A percentile compares a stretch with the other conserved stretches of the same genome.
These are phyloP conservation scores for Astragalus membranaceus DNA, from an alignment of 306 rosid genomes.

Conservation along the genomic window DNA sequence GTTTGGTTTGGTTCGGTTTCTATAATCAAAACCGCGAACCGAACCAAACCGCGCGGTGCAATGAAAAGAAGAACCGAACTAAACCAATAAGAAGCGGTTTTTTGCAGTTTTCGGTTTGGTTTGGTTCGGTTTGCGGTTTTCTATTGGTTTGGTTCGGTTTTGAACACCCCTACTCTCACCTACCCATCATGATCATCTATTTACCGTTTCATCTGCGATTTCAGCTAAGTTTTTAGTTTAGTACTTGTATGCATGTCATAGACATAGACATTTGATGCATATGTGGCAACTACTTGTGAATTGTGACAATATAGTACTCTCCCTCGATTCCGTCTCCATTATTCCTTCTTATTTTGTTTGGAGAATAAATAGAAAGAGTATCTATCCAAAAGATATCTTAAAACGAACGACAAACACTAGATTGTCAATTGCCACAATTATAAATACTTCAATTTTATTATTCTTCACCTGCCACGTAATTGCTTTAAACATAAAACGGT, in stretches of 20 bases:
- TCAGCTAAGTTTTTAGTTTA: background rate
- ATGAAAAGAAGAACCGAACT: no score
- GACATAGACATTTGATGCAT: background rate
- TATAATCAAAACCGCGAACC: no score
- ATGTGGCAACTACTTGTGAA: background rate
- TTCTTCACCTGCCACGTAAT: conserved; percentile 1
- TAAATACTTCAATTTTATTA: background rate
- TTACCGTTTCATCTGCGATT: conserved; percentile 21
- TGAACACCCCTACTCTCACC: no score
- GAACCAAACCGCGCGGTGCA: no score
- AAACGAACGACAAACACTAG: background rate
- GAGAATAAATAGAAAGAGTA: background rate
- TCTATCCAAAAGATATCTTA: background rate
- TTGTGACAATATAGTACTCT: background rate
- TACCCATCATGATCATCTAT: conserved; percentile 26
- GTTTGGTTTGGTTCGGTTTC: no score
- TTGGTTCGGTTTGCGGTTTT: no score
- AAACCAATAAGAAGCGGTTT: no score
- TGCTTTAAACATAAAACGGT: background rate
- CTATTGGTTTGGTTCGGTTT: no score
- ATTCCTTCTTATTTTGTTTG: background rate
- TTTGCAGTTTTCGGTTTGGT: no score
- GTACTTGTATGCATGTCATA: conserved; percentile 11
- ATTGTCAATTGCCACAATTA: conserved; percentile 7
- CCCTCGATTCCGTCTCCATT: background rate